Percentiles rank a stretch among this genome's conserved stretches.
These are phyloP conservation scores for Heritiera fomes DNA, from an alignment of 345 rosid species.

Conservation along the genomic window DNA sequence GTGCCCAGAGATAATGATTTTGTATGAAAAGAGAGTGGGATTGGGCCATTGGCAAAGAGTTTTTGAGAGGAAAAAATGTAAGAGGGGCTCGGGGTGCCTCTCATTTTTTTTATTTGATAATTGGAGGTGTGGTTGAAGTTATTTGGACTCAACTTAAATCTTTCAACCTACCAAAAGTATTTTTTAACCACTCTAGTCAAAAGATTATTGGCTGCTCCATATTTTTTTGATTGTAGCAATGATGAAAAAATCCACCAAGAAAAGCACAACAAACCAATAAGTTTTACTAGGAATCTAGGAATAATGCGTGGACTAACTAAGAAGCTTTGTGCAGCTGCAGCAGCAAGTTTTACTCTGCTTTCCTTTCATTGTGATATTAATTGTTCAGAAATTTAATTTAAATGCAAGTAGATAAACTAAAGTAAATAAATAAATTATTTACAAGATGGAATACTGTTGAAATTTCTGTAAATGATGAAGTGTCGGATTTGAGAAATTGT, in stretches of 20 bases:
- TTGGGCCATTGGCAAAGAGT: not conserved
- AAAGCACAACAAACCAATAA: conserved; percentile 29
- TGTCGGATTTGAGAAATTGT: too few relatives aligned
- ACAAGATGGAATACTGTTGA: too few relatives aligned
- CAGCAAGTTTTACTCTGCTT: conserved; percentile 27
- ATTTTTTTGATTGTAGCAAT: conserved; percentile 54
- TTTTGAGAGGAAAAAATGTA: conserved; percentile 32
- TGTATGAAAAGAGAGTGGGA: conserved; percentile 39
- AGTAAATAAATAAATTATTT: too few relatives aligned
- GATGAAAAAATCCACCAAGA: conserved; percentile 54
- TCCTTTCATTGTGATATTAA: not conserved
- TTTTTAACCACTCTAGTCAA: too few relatives aligned
- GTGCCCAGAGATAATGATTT: conserved; percentile 63
- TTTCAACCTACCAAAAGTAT: too few relatives aligned
- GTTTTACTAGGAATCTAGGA: conserved; percentile 40
- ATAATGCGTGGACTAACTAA: conserved; percentile 28
- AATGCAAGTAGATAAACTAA: too few relatives aligned
- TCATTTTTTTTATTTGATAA: too few relatives aligned
- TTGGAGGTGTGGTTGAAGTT: too few relatives aligned
- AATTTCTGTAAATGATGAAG: too few relatives aligned
- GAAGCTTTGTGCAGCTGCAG: conserved; percentile 22
- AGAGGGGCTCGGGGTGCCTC: conserved; percentile 15
- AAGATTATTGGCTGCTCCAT: not conserved
- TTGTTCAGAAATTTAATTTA: too few relatives aligned
- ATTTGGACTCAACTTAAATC: too few relatives aligned